Evolutionary conservation across 73 alveolate species (phyloP).

Genomic region (Paraurostyla sp.): DNA sequence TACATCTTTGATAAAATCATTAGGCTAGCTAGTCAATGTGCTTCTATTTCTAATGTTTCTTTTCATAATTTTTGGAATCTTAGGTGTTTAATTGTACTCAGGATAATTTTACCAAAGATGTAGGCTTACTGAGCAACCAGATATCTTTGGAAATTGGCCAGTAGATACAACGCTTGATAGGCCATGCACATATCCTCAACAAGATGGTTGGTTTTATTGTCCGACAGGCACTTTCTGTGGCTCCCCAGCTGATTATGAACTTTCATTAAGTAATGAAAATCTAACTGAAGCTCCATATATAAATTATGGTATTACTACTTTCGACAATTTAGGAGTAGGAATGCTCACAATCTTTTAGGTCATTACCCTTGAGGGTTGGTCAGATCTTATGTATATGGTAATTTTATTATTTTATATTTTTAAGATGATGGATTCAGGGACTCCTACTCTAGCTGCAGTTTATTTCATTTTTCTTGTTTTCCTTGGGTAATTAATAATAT

Average conservation of each 20-base stretch:
- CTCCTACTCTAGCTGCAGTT: constrained; percentile 49
- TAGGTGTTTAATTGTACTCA: constrained; percentile 78
- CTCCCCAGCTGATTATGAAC: constrained; percentile 47
- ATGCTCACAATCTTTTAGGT: constrained; percentile 75
- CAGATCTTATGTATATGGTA: constrained; percentile 58
- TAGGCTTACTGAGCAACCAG: constrained; percentile 41
- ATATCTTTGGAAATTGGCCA: constrained; percentile 65
- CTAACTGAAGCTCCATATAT: constrained; percentile 33
- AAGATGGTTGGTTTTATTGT: constrained; percentile 60
- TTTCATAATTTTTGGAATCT: constrained; percentile 78
- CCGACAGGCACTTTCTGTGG: constrained; percentile 73
- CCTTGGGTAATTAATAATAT: not conserved
- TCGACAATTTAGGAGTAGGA: constrained; percentile 74
- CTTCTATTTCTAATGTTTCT: constrained; percentile 72
- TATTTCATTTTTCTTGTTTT: constrained; percentile 51
- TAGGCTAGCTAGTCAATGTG: constrained; percentile 76
- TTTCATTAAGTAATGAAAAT: constrained; percentile 55
- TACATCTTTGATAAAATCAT: constrained; percentile 73
- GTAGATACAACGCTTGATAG: constrained; percentile 57
- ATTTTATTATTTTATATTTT: not conserved
- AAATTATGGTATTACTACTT: constrained; percentile 55
- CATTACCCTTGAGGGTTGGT: constrained; percentile 79
- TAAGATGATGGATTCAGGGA: constrained; percentile 60
- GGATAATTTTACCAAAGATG: constrained; percentile 83
- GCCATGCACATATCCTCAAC: constrained; percentile 48